Evolutionary conservation across 31 red algal species (phyloP), one percentile per base, ranked within the genome.

Genomic region (Bonnemaisonia californica): DNA sequence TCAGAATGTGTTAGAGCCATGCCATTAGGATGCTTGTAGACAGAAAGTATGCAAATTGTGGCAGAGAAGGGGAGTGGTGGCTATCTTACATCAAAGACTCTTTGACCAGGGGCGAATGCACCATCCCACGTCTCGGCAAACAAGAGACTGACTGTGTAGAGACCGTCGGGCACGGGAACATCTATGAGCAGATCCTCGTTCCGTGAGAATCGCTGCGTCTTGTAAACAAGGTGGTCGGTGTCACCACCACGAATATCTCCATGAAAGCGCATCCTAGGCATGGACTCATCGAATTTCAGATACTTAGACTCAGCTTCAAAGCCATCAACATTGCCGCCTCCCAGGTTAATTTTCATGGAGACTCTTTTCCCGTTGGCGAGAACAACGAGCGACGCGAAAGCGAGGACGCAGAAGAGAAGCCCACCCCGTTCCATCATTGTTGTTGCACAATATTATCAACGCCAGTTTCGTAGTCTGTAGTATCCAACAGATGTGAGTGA

Each of bases 81-180:
- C n/a, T n/a, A 57, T 64, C 86, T 62, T 89, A 89, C 91, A 71
- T 93, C 91, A 83, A 93, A 93, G 2, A 93, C 82, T 45, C 91
- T 60, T 30, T 82, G 77, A 71, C 91, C 91, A 18, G 62, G 26
- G 29, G 32, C 54, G 51, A 65, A 93, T 4, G 91, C 91, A 16
- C 91, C 91, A 11, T 87, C 81, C 91, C 91, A 93, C 7, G 91
- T 93, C 64, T 93, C 91, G 31, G 91, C 83, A 84, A 93, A 93
- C 38, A 93, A 48, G 38, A 93, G 40, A 2, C 71, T 82, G 24
- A 93, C 91, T 11, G 67, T 68, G 57, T 93, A 93, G 3, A 93
- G 37, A 65, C 91, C 91, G 55, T 93, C 91, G n/a, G 76, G 69
- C 47, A 93, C 83, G 29, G 91, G 91, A 79, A 93, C 47, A 23